Evolutionary conservation across 495 filamentous ascomycete genomes (phyloP).

Genomic region (Thermochaetoides thermophila): DNA sequence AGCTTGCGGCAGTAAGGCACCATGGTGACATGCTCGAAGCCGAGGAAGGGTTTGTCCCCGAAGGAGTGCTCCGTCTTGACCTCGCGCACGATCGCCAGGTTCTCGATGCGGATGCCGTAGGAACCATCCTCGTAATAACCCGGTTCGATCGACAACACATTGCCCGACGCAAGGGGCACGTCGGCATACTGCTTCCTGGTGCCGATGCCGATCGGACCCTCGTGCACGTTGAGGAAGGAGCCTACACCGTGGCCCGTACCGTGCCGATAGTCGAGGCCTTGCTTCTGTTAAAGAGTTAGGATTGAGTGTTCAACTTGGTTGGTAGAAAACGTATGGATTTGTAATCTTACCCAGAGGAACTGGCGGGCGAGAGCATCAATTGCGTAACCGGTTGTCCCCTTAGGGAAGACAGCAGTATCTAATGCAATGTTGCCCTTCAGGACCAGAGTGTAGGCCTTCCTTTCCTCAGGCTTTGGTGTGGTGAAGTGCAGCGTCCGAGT

Average conservation of each 20-base stretch:
- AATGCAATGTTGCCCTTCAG: constrained; percentile 92
- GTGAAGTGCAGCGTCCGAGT: constrained; percentile 92
- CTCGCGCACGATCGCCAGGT: constrained; percentile 79
- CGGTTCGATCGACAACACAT: constrained; percentile 89
- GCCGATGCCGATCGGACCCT: constrained; percentile 93
- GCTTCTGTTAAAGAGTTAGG: too few relatives aligned
- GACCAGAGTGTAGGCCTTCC: constrained; percentile 85
- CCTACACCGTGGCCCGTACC: constrained; percentile 96
- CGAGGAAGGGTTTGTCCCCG: constrained; percentile 83
- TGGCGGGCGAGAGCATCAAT: constrained; percentile 83
- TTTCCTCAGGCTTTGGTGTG: constrained; percentile 69
- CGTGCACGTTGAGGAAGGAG: constrained; percentile 86
- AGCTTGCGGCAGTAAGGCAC: constrained; percentile 84
- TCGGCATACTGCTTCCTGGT: constrained; percentile 84
- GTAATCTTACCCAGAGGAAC: constrained; percentile 60
- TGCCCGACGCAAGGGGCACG: constrained; percentile 76
- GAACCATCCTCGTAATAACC: constrained; percentile 97
- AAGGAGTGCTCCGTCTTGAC: constrained; percentile 74
- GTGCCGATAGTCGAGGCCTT: constrained; percentile 89
- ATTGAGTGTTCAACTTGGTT: too few relatives aligned
- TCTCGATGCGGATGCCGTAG: constrained; percentile 98
- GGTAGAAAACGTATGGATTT: neutral
- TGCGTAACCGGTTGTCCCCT: constrained; percentile 86
- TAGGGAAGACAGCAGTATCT: constrained; percentile 79
- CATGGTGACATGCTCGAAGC: constrained; percentile 97